Evolutionary conservation across 179 eudicot species (phyloP).

Genomic region (Beta lomatogona): DNA sequence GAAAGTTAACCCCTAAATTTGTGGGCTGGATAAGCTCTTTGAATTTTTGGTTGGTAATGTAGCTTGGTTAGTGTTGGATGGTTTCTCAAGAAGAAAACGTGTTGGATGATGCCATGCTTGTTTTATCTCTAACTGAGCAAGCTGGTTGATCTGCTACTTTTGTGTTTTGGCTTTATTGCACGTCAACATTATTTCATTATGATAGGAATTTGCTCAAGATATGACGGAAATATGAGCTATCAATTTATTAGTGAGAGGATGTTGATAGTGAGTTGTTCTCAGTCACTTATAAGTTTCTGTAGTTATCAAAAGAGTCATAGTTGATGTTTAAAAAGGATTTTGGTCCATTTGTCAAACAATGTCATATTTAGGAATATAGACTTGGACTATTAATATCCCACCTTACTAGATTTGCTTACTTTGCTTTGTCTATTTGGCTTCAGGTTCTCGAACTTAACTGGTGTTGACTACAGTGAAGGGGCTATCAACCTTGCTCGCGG

Average conservation of each 20-base stretch:
- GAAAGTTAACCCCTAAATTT: not conserved
- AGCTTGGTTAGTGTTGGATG: not conserved
- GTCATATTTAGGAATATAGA: not conserved
- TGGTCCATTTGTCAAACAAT: not conserved
- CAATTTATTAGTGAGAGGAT: not conserved
- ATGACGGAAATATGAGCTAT: not conserved
- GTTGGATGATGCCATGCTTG: not conserved
- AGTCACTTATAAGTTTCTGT: not conserved
- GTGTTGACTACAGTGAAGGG: slow-evolving; percentile 93
- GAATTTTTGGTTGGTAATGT: not conserved
- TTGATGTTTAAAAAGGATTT: not conserved
- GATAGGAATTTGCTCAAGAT: not conserved
- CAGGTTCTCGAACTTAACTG: slow-evolving; percentile 90
- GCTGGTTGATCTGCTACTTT: not conserved
- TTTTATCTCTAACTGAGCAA: not conserved
- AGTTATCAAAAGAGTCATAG: not conserved
- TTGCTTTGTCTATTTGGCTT: slow-evolving; percentile 14
- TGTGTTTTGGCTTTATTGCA: not conserved
- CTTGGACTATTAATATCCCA: not conserved
- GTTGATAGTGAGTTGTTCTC: not conserved
- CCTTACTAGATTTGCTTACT: not conserved
- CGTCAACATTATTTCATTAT: not conserved
- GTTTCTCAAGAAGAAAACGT: not conserved
- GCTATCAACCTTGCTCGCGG: slow-evolving; percentile 88
- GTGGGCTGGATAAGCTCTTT: not conserved